Base-by-base conservation (phyloP, 306 rosid species). In the Casuarina cunninghamiana region DNA sequence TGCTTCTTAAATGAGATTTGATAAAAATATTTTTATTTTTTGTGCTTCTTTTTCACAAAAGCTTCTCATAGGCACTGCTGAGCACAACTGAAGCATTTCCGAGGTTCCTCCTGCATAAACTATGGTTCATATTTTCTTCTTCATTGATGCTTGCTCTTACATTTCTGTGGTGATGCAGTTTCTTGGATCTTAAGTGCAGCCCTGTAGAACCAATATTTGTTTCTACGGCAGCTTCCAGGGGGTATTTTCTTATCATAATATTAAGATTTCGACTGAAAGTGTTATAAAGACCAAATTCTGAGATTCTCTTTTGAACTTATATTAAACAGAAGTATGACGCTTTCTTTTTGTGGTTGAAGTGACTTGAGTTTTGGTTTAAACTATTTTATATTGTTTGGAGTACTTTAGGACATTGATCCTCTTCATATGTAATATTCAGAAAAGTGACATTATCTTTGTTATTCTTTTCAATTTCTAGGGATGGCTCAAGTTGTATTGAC, bases 141-240 rank as follows among this genome's bases (percentile, higher is more conserved):
- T 75, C 76, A 39, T 39, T 45, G 80, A 49, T 70, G 67, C 26
- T 71, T 54, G 44, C 70, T 78, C 54, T 61, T 32, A 73, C 75
- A 60, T 75, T 13, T 16, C 37, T 86, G 65, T 65, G 57, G 49
- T 79, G 81, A 71, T 84, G 63, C 97, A 92, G 97, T 78, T 91
- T 94, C 43, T 83, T 92, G 96, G 98, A 94, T 83, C 84, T 94
- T 84, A 94, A 92, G 85, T 92, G 97, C 91, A 94, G 98, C 82
- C 98, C 97, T 42, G 95, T 94, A 72, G 98, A 92, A 79, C 91
- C 97, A 71, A 86, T 92, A 82, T 94, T 94, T 83, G 98, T 94
- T 67, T 88, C 97, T 75, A 95, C 96, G 50, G 97, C 97, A 79
- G 97, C 97, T 75, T 94, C 98, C 26, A 89, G 88, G 81, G 84